Evolutionary conservation across 176 grass and related monocot species (phyloP), one percentile per base, ranked within the genome.

Genomic region (Oryza coarctata): DNA sequence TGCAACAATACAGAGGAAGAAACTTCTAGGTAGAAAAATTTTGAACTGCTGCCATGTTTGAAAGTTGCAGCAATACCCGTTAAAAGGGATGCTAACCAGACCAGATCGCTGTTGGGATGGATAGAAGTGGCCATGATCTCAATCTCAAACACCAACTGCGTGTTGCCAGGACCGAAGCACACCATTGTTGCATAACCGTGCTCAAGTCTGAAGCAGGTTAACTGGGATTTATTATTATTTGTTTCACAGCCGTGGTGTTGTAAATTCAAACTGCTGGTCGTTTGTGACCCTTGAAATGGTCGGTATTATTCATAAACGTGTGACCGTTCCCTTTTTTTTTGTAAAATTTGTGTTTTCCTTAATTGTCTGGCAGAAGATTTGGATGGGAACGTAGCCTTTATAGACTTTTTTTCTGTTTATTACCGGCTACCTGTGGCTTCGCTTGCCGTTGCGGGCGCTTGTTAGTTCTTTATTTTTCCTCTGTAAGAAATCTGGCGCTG

Each of bases 1-100:
- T 87, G 79, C 74, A 78, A 78, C 89, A 86, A 78, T 90, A 90
- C 52, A 86, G 84, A 75, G 90, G 86, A 73, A 92, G 90, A 79
- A 92, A 92, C 35, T 92, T 79, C 63, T 92, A 88, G 73, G 73
- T 58, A 70, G 41, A 71, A n/a, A n/a, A 13, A 77, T 71, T 82
- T 65, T 82, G 83, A 38, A 78, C 25, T 64, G 55, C 82, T 77
- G 57, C 72, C 58, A n/a, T 31, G 33, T 65, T 55, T 55, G 73
- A 12, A 81, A 66, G 8, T 61, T 0, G 41, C 69, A 23, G 36
- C 45, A 36, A 85, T 52, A 44, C 81, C 77, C 18, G 31, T 4
- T 65, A 39, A 23, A 20, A 0, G 28, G 77, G 77, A 72, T 77
- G 78, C 83, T 81, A 81, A 81, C 77, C 43, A 60, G 81, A 49